phyloP scores from a whole-genome alignment of 345 rosid species.

The Sisymbrium altissimum region DNA sequence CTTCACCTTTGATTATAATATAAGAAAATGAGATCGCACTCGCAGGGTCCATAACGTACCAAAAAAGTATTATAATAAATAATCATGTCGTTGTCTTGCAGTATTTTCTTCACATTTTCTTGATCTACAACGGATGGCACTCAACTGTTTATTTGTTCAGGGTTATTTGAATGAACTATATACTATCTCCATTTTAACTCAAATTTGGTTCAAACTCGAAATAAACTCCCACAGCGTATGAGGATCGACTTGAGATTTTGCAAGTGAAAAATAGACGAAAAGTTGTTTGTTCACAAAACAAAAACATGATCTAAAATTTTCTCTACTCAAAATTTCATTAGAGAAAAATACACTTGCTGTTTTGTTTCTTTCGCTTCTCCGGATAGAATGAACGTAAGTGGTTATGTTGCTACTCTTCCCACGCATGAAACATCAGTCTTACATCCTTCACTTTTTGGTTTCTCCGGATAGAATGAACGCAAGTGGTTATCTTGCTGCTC shows the following conservation, averaged over 20 bases:
- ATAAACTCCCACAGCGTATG: background rate
- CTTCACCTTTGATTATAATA: background rate
- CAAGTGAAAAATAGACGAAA: background rate
- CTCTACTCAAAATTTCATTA: background rate
- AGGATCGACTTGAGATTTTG: background rate
- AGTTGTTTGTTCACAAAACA: background rate
- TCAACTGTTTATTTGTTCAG: background rate
- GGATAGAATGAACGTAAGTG: background rate
- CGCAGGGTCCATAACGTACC: background rate
- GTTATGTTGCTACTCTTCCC: conserved; percentile 13
- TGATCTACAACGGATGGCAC: background rate
- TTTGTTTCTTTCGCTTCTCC: background rate
- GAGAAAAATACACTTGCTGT: background rate
- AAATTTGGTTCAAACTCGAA: background rate
- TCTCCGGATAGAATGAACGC: background rate
- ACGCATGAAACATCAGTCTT: conserved; percentile 20
- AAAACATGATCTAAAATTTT: background rate
- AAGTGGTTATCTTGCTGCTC: conserved; percentile 4
- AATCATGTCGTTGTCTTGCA: background rate
- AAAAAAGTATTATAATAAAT: background rate
- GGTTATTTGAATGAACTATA: background rate
- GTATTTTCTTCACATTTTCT: background rate
- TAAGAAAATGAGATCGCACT: background rate
- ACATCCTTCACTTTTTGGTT: conserved; percentile 26
- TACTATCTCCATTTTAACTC: background rate